Evolutionary conservation across 495 filamentous ascomycete genomes (phyloP).

Genomic region (Xanthoparmelia taractica): DNA sequence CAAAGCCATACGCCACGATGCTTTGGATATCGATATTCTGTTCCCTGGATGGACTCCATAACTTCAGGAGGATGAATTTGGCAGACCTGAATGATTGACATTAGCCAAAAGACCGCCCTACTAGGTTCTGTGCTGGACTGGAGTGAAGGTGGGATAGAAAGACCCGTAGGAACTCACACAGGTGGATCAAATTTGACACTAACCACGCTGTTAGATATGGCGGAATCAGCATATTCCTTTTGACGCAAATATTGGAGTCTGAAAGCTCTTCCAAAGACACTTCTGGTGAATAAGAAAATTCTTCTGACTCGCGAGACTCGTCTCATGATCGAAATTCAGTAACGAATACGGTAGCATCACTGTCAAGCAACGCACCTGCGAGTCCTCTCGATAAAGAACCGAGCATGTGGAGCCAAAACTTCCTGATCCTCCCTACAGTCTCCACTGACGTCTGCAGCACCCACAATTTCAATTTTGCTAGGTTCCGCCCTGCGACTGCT

Average conservation of each 20-base stretch:
- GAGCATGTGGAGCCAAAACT: conserved; percentile 62
- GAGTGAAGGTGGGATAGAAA: not conserved
- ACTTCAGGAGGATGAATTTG: conserved; percentile 72
- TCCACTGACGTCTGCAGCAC: conserved; percentile 41
- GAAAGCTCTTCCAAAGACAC: not conserved
- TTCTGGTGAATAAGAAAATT: not conserved
- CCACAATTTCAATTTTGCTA: conserved; percentile 38
- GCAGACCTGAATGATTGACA: conserved; percentile 43
- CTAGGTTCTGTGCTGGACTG: not conserved
- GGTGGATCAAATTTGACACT: conserved; percentile 85
- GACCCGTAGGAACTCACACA: conserved; percentile 47
- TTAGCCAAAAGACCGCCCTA: not conserved
- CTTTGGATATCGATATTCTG: conserved; percentile 83
- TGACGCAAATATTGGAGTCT: not conserved
- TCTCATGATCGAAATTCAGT: not conserved
- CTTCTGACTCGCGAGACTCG: not conserved
- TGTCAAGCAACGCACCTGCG: not conserved
- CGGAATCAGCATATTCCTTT: not conserved
- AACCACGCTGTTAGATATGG: conserved; percentile 58
- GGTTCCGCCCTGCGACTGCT: conserved; percentile 14
- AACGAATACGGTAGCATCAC: not conserved
- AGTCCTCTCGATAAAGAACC: conserved; percentile 68
- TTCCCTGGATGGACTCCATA: conserved; percentile 63
- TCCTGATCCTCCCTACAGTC: conserved; percentile 41
- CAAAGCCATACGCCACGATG: conserved; percentile 70